A percentile compares a stretch with the other conserved stretches of the same genome.
These are phyloP conservation scores for Limonium bicolor DNA, from an alignment of 148 eudicot genomes.

Conservation along the genomic window DNA sequence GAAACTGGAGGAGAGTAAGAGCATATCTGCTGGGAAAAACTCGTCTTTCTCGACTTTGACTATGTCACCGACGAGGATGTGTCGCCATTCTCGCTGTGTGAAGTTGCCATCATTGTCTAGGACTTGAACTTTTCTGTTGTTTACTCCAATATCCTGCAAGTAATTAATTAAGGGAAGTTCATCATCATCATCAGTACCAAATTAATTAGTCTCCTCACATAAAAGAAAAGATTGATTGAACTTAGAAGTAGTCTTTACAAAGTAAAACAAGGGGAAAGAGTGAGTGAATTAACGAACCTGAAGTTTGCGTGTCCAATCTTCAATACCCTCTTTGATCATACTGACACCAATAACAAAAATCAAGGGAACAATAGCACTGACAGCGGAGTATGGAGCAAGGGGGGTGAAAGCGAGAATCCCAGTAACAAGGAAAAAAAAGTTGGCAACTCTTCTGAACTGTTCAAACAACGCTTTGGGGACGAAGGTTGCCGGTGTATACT, in stretches of 20 bases:
- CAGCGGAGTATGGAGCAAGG: slow-evolving; percentile 67
- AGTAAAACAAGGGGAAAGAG: background rate
- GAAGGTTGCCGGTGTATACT: slow-evolving; percentile 67
- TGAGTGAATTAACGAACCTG: slow-evolving; percentile 31
- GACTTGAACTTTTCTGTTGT: slow-evolving; percentile 63
- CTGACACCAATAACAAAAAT: slow-evolving; percentile 66
- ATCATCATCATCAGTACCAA: background rate
- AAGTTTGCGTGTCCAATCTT: slow-evolving; percentile 60
- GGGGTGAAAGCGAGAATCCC: slow-evolving; percentile 62
- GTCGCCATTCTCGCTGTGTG: slow-evolving; percentile 44
- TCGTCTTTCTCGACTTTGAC: slow-evolving; percentile 83
- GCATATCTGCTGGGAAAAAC: slow-evolving; percentile 89
- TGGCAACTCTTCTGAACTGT: slow-evolving; percentile 98
- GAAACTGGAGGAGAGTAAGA: slow-evolving; percentile 78
- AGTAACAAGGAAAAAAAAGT: slow-evolving; percentile 72
- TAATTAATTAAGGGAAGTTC: background rate
- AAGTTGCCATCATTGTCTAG: slow-evolving; percentile 57
- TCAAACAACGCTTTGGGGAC: slow-evolving; percentile 89
- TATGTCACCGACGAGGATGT: slow-evolving; percentile 72
- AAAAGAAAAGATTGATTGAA: background rate
- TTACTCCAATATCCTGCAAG: slow-evolving; percentile 73
- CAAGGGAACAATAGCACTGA: slow-evolving; percentile 70
- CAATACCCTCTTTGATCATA: slow-evolving; percentile 85
- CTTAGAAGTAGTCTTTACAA: background rate
- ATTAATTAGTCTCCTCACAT: background rate